These are phyloP conservation scores for Panicum miliaceum DNA, from an alignment of 176 grass and related monocot species.

Conservation along the genomic window DNA sequence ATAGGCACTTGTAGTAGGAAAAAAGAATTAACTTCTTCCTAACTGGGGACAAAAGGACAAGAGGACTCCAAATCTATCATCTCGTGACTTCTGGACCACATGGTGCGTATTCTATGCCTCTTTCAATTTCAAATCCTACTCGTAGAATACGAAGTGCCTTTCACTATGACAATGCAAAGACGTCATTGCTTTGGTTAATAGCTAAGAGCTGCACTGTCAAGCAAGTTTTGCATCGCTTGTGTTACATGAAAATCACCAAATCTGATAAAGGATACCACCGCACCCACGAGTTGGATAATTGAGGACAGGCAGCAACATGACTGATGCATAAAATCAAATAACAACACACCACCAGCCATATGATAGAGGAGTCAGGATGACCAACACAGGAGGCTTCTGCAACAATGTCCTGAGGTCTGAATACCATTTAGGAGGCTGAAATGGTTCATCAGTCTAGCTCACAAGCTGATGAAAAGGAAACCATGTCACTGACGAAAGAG, in stretches of 20 bases:
- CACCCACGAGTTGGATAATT: not conserved
- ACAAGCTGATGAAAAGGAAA: slow-evolving; percentile 4
- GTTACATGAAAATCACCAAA: not conserved
- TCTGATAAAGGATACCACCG: not conserved
- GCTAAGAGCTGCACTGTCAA: not conserved
- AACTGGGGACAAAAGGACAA: no score
- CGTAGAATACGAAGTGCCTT: no score
- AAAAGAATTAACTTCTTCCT: no score
- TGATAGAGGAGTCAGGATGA: not conserved
- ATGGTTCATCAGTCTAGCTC: slow-evolving; percentile 37
- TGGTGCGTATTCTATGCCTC: no score
- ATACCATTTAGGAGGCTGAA: slow-evolving; percentile 5
- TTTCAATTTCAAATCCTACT: no score
- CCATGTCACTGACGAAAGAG: not conserved
- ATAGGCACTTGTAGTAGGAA: no score
- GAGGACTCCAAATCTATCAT: no score
- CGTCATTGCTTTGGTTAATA: not conserved
- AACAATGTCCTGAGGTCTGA: slow-evolving; percentile 14
- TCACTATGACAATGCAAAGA: not conserved
- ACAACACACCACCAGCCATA: not conserved
- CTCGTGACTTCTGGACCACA: no score
- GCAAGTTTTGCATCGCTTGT: not conserved
- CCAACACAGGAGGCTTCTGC: not conserved
- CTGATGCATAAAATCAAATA: not conserved
- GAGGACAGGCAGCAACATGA: not conserved